Evolutionary conservation across 192 early-diverging fungal genomes (phyloP).

Genomic region (Coemansia sp.): DNA sequence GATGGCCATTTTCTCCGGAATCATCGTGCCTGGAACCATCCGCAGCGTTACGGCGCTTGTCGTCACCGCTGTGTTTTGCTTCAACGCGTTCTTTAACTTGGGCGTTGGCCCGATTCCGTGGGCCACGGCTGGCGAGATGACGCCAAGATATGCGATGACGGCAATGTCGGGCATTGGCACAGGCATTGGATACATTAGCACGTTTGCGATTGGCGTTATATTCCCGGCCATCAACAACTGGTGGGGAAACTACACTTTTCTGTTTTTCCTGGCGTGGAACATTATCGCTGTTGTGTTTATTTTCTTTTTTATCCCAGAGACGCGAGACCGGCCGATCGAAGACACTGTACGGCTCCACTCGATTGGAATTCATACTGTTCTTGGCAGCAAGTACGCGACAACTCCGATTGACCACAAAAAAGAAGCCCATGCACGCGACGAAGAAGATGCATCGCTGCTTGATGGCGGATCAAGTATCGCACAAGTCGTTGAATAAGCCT

Average conservation of each 20-base stretch:
- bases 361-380: slow-evolving; percentile 43
- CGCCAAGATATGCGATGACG: slow-evolving; percentile 73
- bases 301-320: slow-evolving; percentile 73
- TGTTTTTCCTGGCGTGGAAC: slow-evolving; percentile 69
- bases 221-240: slow-evolving; percentile 59
- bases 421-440: neutral
- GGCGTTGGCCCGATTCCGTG: slow-evolving; percentile 84
- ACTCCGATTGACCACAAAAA: slow-evolving; percentile 25
- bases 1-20: slow-evolving; percentile 61
- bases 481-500: neutral
- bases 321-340: slow-evolving; percentile 72
- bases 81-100: slow-evolving; percentile 74
- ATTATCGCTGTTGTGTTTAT: slow-evolving; percentile 65
- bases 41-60: slow-evolving; percentile 55
- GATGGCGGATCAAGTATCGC: neutral
- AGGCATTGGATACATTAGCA: slow-evolving; percentile 68
- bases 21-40: slow-evolving; percentile 63
- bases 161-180: slow-evolving; percentile 70
- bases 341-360: slow-evolving; percentile 56
- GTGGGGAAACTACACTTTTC: slow-evolving; percentile 56
- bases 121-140: slow-evolving; percentile 75
- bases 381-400: slow-evolving; percentile 41
- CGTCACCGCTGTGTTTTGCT: slow-evolving; percentile 65
- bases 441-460: neutral
- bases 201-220: slow-evolving; percentile 61